Evolutionary conservation across 179 eudicot genomes (phyloP).

Genomic region (Camellia oleifera): DNA sequence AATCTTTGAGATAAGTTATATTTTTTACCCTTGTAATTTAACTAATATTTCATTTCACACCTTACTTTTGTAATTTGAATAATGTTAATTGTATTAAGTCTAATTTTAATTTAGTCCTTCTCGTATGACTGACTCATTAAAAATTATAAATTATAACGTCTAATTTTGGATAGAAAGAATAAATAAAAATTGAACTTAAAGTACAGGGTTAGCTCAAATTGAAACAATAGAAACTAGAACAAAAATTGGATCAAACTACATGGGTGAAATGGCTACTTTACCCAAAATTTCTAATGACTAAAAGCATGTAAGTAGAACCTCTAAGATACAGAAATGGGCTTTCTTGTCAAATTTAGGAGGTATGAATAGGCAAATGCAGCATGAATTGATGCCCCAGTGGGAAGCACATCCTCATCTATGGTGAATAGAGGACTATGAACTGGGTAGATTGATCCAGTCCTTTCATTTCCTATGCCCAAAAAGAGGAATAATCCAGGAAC

Average conservation of each 20-base stretch:
- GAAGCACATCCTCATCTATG: slow-evolving; percentile 43
- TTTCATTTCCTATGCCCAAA: slow-evolving; percentile 37
- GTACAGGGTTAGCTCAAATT: too few relatives aligned
- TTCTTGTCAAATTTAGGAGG: slow-evolving; percentile 14
- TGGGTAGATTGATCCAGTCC: slow-evolving; percentile 24
- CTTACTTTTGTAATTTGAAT: too few relatives aligned
- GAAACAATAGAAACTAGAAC: too few relatives aligned
- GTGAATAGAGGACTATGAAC: slow-evolving; percentile 37
- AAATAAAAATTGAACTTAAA: too few relatives aligned
- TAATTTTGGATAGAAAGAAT: too few relatives aligned
- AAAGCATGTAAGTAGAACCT: too few relatives aligned
- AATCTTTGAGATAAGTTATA: background rate
- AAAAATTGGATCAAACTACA: too few relatives aligned
- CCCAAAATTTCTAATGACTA: background rate
- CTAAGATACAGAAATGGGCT: background rate
- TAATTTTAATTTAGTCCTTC: too few relatives aligned
- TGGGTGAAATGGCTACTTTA: background rate
- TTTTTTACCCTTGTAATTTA: background rate
- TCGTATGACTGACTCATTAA: too few relatives aligned
- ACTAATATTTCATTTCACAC: too few relatives aligned
- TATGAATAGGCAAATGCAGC: slow-evolving; percentile 38
- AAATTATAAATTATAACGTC: too few relatives aligned
- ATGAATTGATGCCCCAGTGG: slow-evolving; percentile 40
- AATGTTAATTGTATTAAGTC: too few relatives aligned
- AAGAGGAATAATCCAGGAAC: slow-evolving; percentile 30